Evolutionary conservation across 306 rosid species (phyloP).

Genomic region (Benincasa hispida): DNA sequence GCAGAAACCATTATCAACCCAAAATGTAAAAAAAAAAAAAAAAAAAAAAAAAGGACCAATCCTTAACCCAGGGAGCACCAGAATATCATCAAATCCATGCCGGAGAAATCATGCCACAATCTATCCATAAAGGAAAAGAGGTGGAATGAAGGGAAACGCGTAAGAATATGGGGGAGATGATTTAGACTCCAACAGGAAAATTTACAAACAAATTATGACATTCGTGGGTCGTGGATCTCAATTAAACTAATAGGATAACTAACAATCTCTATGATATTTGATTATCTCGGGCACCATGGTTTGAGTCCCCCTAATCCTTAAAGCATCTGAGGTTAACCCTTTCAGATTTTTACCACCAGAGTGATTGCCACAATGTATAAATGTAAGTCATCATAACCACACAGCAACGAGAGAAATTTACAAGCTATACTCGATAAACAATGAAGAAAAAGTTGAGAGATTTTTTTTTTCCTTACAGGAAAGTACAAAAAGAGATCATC

Average conservation of each 20-base stretch:
- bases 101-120: not conserved
- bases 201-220: not conserved
- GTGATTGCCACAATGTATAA: not conserved
- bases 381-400: not conserved
- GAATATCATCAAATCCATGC: not conserved
- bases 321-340: not conserved
- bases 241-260: not conserved
- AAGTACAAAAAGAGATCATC: not conserved
- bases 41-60: not conserved
- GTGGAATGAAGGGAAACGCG: not conserved
- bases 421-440: not conserved
- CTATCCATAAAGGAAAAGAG: not conserved
- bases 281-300: not conserved
- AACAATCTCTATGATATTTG: not conserved
- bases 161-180: not conserved
- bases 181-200: not conserved
- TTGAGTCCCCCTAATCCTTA: not conserved
- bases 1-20: not conserved
- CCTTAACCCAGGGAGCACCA: not conserved
- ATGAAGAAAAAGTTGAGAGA: not conserved
- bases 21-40: not conserved
- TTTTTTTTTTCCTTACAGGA: not conserved
- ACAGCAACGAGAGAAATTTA: not conserved
- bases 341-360: not conserved
- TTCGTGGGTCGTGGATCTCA: not conserved